Conservation (phyloP, 2,329 filamentous ascomycete genomes). For the Paecilomyces niveus region DNA sequence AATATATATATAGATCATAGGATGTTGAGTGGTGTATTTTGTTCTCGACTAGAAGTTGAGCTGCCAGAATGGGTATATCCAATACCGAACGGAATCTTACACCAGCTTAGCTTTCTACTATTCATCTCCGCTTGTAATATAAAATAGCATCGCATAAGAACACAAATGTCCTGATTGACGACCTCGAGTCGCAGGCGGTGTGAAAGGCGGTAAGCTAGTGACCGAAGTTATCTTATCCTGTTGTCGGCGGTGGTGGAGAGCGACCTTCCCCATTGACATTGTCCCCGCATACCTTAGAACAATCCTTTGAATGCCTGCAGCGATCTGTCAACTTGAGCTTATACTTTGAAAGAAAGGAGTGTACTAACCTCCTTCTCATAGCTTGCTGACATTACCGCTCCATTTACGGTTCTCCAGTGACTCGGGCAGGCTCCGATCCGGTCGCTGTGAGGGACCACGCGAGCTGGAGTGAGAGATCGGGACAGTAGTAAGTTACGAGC, state of each 20-base stretch:
- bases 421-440: background rate
- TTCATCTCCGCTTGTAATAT: no score
- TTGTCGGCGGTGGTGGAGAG: background rate
- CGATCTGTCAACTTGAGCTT: background rate
- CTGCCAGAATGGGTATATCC: no score
- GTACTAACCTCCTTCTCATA: background rate
- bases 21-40: no score
- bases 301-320: background rate
- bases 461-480: background rate
- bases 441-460: background rate
- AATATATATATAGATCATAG: no score
- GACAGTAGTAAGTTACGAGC: background rate
- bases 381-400: background rate
- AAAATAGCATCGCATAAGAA: no score
- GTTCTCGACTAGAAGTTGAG: no score
- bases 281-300: background rate
- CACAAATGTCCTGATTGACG: no score
- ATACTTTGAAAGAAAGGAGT: background rate
- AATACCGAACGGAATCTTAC: no score
- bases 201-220: background rate
- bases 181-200: background rate
- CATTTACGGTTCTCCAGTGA: background rate
- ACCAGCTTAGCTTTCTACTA: no score
- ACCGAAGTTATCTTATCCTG: background rate
- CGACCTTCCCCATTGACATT: background rate